A percentile compares a stretch with the other conserved stretches of the same genome.
Conservation (phyloP, 306 rosid genomes). For the Vigna reflexopilosa region DNA sequence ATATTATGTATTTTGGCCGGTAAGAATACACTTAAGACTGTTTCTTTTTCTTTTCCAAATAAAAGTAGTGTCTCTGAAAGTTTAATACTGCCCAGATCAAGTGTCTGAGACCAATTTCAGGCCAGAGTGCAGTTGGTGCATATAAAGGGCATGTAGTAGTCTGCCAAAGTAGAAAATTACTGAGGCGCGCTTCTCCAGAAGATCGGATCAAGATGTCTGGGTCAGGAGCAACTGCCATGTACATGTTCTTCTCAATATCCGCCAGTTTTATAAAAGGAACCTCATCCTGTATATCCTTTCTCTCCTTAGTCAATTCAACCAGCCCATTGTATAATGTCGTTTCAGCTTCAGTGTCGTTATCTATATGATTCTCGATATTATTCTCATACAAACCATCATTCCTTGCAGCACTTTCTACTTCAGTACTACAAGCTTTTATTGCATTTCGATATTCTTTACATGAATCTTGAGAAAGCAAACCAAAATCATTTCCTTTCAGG, state of each 20-base stretch:
- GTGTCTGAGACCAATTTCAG: conserved; percentile 74
- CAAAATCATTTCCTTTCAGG: conserved; percentile 42
- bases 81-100: conserved; percentile 70
- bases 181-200: conserved; percentile 72
- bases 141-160: conserved; percentile 66
- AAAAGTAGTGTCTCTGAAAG: conserved; percentile 65
- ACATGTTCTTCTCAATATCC: conserved; percentile 72
- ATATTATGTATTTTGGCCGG: background rate
- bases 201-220: conserved; percentile 74
- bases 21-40: conserved; percentile 32
- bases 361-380: background rate
- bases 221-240: conserved; percentile 83
- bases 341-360: conserved; percentile 34
- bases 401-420: conserved; percentile 31
- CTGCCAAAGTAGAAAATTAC: conserved; percentile 90
- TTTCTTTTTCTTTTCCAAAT: conserved; percentile 69
- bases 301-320: conserved; percentile 39
- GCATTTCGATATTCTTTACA: conserved; percentile 33
- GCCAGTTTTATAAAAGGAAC: conserved; percentile 55
- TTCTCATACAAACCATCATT: conserved; percentile 35
- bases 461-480: conserved; percentile 39
- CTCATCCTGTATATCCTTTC: conserved; percentile 34
- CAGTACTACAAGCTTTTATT: conserved; percentile 27
- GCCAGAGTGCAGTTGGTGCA: conserved; percentile 79
- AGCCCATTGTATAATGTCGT: conserved; percentile 40